These are phyloP conservation scores for Vanrija sp. DNA, from an alignment of 1,284 basidiomycete species.

Conservation along the genomic window DNA sequence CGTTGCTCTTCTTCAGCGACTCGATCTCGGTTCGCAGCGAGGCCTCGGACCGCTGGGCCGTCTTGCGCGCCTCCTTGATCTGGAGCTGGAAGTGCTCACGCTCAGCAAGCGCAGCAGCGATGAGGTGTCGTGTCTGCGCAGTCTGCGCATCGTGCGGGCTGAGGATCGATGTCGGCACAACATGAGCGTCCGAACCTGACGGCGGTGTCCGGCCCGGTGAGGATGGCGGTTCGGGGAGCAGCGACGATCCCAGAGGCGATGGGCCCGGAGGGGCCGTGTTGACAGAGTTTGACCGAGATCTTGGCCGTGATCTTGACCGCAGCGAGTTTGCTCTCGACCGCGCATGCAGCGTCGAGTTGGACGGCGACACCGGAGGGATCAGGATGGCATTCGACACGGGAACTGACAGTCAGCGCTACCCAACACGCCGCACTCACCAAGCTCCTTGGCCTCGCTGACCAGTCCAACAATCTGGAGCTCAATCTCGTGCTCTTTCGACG, in stretches of 20 bases:
- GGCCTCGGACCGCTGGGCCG: conserved; percentile 46
- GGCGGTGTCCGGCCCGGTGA: conserved; percentile 9
- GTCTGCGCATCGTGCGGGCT: conserved; percentile 40
- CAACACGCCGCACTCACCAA: conserved; percentile 16
- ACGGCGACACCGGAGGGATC: conserved; percentile 34
- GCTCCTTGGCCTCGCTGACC: conserved; percentile 26
- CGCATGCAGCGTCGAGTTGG: conserved; percentile 23
- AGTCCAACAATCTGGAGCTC: conserved; percentile 47
- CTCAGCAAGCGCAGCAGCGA: conserved; percentile 41
- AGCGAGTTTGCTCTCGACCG: conserved; percentile 47
- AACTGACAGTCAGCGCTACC: conserved; percentile 4
- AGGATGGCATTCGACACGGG: conserved; percentile 37
- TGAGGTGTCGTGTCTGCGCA: conserved; percentile 40
- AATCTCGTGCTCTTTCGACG: conserved; percentile 48
- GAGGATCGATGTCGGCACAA: conserved; percentile 33
- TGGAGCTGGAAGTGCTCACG: conserved; percentile 43
- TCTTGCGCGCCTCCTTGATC: conserved; percentile 47
- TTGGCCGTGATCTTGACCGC: conserved; percentile 40
- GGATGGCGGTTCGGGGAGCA: conserved; percentile 4
- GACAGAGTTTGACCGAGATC: conserved; percentile 46
- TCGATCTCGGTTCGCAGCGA: conserved; percentile 45
- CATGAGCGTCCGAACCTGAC: conserved; percentile 10
- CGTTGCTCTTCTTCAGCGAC: conserved; percentile 45
- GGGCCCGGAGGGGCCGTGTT: conserved; percentile 21
- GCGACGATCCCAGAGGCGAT: conserved; percentile 8